Conservation (phyloP, 2,329 filamentous ascomycete genomes). For the Ceratocystis huliohia region DNA sequence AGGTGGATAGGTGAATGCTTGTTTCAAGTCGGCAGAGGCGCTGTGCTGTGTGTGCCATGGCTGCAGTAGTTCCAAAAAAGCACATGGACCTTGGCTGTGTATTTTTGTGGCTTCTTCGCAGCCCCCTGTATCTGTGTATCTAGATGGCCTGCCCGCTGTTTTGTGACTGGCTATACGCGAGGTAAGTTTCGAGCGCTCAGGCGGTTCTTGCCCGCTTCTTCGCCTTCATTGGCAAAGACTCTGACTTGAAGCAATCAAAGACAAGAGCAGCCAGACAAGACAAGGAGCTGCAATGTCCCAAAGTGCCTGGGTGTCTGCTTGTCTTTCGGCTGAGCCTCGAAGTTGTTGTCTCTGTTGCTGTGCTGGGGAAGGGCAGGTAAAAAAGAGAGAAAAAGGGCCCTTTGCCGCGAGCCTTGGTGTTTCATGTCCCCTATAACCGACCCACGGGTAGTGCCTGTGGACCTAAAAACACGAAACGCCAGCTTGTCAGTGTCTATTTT, state of each 20-base stretch:
- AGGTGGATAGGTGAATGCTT: neutral
- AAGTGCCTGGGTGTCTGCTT: too few relatives aligned
- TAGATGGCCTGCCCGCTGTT: too few relatives aligned
- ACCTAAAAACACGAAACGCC: constrained; percentile 14
- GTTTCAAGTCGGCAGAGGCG: neutral
- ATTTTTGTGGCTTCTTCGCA: too few relatives aligned
- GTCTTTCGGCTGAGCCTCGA: too few relatives aligned
- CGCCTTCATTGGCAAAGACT: too few relatives aligned
- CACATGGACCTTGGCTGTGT: neutral
- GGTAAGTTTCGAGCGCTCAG: too few relatives aligned
- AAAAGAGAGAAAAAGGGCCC: neutral
- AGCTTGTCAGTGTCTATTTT: constrained; percentile 5
- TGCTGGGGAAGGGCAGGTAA: neutral
- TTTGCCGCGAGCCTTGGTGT: constrained; percentile 15
- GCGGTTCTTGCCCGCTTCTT: too few relatives aligned
- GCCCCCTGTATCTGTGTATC: too few relatives aligned
- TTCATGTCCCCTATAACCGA: constrained; percentile 14
- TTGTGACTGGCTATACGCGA: too few relatives aligned
- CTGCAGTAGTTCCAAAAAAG: neutral
- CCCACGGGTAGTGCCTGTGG: constrained; percentile 8
- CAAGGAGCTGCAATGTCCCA: too few relatives aligned
- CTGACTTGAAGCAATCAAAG: too few relatives aligned
- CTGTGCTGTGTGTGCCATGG: neutral
- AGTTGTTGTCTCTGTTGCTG: neutral
- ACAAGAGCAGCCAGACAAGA: too few relatives aligned